Evolutionary conservation across 495 filamentous ascomycete species (phyloP).

Genomic region (Aspergillus ostianus): DNA sequence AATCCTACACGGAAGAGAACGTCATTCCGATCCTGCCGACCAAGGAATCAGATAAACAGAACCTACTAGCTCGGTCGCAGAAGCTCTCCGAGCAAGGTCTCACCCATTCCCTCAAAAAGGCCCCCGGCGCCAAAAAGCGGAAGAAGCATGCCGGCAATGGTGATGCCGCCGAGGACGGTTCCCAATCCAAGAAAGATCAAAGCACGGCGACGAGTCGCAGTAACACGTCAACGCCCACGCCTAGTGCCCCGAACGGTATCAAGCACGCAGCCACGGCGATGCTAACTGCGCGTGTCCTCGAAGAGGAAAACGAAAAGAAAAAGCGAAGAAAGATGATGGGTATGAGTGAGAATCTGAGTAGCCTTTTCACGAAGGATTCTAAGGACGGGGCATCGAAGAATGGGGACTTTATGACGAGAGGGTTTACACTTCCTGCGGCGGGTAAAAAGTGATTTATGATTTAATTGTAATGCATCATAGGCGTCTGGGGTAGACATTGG

Average conservation of each 20-base stretch:
- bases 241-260: constrained; percentile 53
- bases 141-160: constrained; percentile 50
- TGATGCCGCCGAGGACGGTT: constrained; percentile 10
- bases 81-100: constrained; percentile 67
- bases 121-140: constrained; percentile 65
- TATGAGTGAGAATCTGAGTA: constrained; percentile 66
- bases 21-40: constrained; percentile 79
- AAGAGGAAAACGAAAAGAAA: constrained; percentile 78
- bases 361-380: constrained; percentile 60
- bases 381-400: constrained; percentile 52
- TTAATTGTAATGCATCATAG: neutral
- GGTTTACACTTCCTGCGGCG: constrained; percentile 60
- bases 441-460: constrained; percentile 24
- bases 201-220: constrained; percentile 20
- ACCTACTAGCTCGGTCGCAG: constrained; percentile 60
- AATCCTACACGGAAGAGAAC: constrained; percentile 70
- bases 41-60: constrained; percentile 66
- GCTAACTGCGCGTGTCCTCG: constrained; percentile 78
- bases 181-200: constrained; percentile 4
- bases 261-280: constrained; percentile 84
- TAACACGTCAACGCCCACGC: constrained; percentile 32
- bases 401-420: constrained; percentile 76
- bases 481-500: neutral
- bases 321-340: constrained; percentile 72
- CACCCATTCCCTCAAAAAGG: constrained; percentile 87